phyloP scores from a whole-genome alignment of 2,329 filamentous ascomycete genomes.

The Colletotrichum australisinense region DNA sequence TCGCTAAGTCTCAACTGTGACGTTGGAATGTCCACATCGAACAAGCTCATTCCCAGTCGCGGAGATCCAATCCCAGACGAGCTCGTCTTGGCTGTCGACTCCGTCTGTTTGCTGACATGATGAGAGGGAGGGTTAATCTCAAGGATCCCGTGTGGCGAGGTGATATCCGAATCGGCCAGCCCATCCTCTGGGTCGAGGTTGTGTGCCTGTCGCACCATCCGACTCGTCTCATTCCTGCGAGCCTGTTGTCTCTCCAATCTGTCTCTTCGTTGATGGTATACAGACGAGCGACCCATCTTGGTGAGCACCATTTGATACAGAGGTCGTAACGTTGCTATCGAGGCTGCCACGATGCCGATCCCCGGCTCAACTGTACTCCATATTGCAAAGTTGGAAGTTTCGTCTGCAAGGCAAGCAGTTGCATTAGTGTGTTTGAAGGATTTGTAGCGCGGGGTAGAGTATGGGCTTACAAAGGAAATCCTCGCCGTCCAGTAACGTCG shows the following conservation, averaged over 20 bases:
- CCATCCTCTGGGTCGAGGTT: constrained; percentile 1
- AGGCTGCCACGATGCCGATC: constrained; percentile 52
- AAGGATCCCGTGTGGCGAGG: not conserved
- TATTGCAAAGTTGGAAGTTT: constrained; percentile 54
- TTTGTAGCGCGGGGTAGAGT: not conserved
- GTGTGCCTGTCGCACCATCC: not conserved
- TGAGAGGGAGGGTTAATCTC: not conserved
- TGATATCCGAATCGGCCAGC: not conserved
- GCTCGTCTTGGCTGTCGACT: not conserved
- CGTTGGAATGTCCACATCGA: not conserved
- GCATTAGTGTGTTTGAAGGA: not conserved
- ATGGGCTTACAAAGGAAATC: constrained; percentile 47
- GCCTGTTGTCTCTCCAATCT: constrained; percentile 4
- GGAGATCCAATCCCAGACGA: not conserved
- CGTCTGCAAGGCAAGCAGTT: constrained; percentile 35
- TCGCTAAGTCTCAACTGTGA: not conserved
- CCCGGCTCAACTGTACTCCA: constrained; percentile 58
- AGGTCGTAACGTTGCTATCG: constrained; percentile 51
- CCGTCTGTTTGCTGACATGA: not conserved
- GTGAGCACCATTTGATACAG: constrained; percentile 35
- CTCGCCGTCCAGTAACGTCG: constrained; percentile 45
- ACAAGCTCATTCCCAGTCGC: not conserved
- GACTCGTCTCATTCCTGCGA: constrained; percentile 3
- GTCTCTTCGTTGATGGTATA: not conserved
- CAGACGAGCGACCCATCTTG: not conserved